These are phyloP conservation scores for Eimeria acervulina DNA, from an alignment of 169 alveolate genomes.

Conservation along the genomic window DNA sequence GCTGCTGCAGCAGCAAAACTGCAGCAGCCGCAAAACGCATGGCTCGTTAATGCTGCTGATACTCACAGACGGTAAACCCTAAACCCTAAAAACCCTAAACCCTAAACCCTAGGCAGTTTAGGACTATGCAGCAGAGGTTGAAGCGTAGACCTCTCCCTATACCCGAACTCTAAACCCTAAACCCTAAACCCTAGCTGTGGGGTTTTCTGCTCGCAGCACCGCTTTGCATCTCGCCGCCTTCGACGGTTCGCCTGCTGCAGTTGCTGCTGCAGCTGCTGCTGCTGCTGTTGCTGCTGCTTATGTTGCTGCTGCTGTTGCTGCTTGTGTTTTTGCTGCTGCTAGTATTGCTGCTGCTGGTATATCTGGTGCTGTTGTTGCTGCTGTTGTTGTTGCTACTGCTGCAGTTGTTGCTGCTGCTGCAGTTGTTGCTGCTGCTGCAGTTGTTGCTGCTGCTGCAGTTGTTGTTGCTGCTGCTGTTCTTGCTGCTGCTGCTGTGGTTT, in stretches of 20 bases:
- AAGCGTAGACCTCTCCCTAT: too few species aligned
- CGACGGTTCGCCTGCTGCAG: not conserved
- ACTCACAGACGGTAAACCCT: constrained; percentile 11
- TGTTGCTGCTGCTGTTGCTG: not conserved
- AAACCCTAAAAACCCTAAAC: not conserved
- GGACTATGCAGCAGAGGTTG: too few species aligned
- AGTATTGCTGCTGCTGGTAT: not conserved
- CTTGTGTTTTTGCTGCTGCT: too few species aligned
- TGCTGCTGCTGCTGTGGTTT: too few species aligned
- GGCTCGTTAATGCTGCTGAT: not conserved
- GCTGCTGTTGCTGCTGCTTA: not conserved
- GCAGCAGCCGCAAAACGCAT: not conserved
- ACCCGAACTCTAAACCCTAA: too few species aligned
- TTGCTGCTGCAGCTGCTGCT: too few species aligned
- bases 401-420: not conserved
- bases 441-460: not conserved
- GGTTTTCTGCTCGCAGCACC: constrained; percentile 15
- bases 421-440: not conserved
- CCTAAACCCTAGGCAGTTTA: too few species aligned
- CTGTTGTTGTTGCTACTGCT: too few species aligned
- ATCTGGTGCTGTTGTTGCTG: not conserved
- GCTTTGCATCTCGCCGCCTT: constrained; percentile 71
- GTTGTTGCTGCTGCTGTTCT: not conserved
- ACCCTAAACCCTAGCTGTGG: too few species aligned
- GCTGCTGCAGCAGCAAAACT: not conserved